phyloP scores from a whole-genome alignment of 2,329 filamentous ascomycete genomes.

The Cryoendolithus antarcticus region DNA sequence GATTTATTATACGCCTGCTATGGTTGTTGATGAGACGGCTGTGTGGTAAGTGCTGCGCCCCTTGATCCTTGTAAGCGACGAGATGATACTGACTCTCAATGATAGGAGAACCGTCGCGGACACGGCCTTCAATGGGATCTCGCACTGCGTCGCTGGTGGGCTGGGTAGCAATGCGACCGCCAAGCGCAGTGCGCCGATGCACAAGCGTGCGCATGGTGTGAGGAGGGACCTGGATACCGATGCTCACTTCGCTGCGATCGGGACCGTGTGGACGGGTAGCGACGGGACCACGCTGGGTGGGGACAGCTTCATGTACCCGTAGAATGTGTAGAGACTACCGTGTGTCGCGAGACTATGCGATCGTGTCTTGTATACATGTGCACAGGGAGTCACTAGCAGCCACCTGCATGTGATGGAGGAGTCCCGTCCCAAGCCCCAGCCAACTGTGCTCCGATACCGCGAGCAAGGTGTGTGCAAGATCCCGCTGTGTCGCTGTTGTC shows the following conservation, averaged over 20 bases:
- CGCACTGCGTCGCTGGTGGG: conserved; percentile 21
- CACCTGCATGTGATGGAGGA: too few species aligned
- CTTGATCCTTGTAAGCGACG: too few species aligned
- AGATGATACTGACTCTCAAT: too few species aligned
- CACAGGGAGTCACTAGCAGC: too few species aligned
- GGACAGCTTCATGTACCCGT: conserved; percentile 10
- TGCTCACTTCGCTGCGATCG: conserved; percentile 10
- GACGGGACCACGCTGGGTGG: conserved; percentile 10
- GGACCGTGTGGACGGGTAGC: conserved; percentile 13
- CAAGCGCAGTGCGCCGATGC: conserved; percentile 2
- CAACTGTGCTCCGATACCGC: too few species aligned
- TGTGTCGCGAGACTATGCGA: too few species aligned
- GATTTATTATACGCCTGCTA: conserved; percentile 40
- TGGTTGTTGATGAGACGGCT: conserved; percentile 35
- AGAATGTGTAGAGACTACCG: not conserved
- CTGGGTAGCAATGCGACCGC: conserved; percentile 4
- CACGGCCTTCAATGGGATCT: conserved; percentile 18
- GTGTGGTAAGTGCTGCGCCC: conserved; percentile 25
- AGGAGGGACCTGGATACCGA: conserved; percentile 12
- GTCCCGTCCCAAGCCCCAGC: too few species aligned
- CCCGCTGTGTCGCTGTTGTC: too few species aligned
- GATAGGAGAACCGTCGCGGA: conserved; percentile 23
- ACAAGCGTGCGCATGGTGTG: conserved; percentile 4
- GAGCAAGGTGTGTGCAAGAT: too few species aligned
- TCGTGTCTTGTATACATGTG: too few species aligned